Base-by-base conservation (phyloP, 352 stramenopile species). In the Globisporangium yorkense region DNA sequence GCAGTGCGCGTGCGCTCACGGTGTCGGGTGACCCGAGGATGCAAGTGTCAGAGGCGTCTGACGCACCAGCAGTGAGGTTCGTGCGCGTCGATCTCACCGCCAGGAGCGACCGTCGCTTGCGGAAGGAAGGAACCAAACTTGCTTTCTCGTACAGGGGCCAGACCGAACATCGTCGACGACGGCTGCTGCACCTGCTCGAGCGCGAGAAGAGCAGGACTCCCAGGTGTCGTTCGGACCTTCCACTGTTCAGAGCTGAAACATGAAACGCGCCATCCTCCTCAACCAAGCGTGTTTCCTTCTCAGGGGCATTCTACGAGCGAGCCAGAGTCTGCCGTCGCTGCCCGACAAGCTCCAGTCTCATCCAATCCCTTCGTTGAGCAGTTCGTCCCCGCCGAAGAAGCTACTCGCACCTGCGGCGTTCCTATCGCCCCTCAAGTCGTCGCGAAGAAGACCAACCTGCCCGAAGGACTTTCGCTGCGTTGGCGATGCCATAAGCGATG, bases 291-390 rank as follows among this genome's bases (percentile, higher is more conserved):
- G 33, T 37, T n/a, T 10, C 10, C 51, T 2, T 27, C 10, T 56
- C 20, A 61, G 33, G 50, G 47, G 21, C 43, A 13, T 51, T 0
- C 37, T 80, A 8, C 62, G 63, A 57, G 66, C 52, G 2, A 56
- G 44, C 4, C 73, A 66, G 48, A 87, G 66, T 45, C 51, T 87
- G 6, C 72, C 70, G 2, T 67, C 67, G 15, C 51, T 84, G 7
- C 21, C 58, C 31, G 57, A 63, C 33, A 48, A 35, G 8, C 33
- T 47, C 18, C 41, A 47, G 41, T 47, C 35, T 20, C 29, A 9
- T 3, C 5, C 0, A 5, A 24, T 10, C 18, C 18, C 16, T 33
- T 13, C 50, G 9, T 16, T 45, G n/a, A 46, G 21, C 50, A 21
- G 3, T 4, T 29, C 33, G 16, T 31, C 27, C 3, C 57, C 57